phyloP scores from a whole-genome alignment of 805 yeast genomes.

The Kluyveromyces wickerhamii region DNA sequence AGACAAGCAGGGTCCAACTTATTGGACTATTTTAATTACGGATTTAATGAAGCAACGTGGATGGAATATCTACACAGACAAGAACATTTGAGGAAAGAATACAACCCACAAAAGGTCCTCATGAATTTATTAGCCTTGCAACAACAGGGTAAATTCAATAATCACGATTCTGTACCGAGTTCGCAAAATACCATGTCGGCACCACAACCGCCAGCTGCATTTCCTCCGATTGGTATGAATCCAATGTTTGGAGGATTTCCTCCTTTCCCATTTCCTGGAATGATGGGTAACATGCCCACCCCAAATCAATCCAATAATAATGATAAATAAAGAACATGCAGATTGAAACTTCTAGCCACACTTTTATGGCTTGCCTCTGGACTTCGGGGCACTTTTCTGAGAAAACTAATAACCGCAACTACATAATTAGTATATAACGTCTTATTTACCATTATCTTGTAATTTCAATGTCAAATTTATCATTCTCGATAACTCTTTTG shows the following conservation, averaged over 20 bases:
- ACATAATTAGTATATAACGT: no score
- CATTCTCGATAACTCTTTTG: constrained; percentile 30
- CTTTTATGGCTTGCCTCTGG: no score
- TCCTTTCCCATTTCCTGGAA: constrained; percentile 31
- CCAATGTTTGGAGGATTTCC: constrained; percentile 32
- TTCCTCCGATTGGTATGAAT: constrained; percentile 21
- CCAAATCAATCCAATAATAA: constrained; percentile 8
- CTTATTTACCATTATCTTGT: no score
- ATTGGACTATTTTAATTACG: constrained; percentile 91
- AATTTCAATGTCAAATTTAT: constrained; percentile 1
- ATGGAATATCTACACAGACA: constrained; percentile 83
- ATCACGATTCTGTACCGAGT: constrained; percentile 26
- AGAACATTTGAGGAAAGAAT: constrained; percentile 70
- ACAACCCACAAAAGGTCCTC: constrained; percentile 74
- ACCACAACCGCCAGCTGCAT: constrained; percentile 21
- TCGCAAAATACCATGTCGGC: constrained; percentile 10
- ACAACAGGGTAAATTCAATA: constrained; percentile 33
- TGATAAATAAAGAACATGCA: neutral
- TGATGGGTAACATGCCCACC: constrained; percentile 32
- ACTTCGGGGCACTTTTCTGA: no score
- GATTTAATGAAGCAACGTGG: constrained; percentile 97
- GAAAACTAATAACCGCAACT: no score
- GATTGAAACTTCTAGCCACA: no score
- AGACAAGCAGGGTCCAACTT: constrained; percentile 94
- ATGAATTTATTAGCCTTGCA: constrained; percentile 37